A percentile compares a stretch with the other conserved stretches of the same genome.
Conservation (phyloP, 192 early-diverging fungal genomes). For the Phycomyces blakesleeanus region DNA sequence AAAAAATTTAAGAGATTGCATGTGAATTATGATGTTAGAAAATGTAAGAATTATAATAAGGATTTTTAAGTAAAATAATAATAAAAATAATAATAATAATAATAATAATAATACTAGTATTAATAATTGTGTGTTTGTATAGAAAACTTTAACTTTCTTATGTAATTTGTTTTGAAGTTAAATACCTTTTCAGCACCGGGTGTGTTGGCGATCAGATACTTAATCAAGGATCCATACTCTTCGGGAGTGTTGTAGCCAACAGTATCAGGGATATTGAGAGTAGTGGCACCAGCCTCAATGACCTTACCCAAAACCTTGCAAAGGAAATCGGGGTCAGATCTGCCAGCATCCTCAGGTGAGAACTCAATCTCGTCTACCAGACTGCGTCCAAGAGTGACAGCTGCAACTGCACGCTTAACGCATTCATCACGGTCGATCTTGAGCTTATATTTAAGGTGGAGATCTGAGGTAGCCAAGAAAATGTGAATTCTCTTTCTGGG, state of each 20-base stretch:
- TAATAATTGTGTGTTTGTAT: no score
- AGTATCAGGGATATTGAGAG: slow-evolving; percentile 97
- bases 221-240: slow-evolving; percentile 86
- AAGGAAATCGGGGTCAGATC: slow-evolving; percentile 87
- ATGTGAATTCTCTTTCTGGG: slow-evolving; percentile 89
- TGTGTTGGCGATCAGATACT: slow-evolving; percentile 74
- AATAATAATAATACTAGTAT: no score
- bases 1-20: no score
- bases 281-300: slow-evolving; percentile 88
- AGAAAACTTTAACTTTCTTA: no score
- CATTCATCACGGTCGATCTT: slow-evolving; percentile 87
- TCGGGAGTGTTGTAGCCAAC: slow-evolving; percentile 93
- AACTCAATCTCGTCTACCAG: slow-evolving; percentile 91
- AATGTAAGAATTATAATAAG: no score
- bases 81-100: no score
- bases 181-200: slow-evolving; percentile 63
- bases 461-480: slow-evolving; percentile 95
- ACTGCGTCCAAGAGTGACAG: slow-evolving; percentile 74
- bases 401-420: slow-evolving; percentile 70
- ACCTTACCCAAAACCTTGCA: slow-evolving; percentile 77
- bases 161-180: no score
- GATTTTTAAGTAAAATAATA: no score
- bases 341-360: slow-evolving; percentile 91
- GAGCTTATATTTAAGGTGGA: slow-evolving; percentile 93
- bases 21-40: no score